phyloP scores from a whole-genome alignment of 352 stramenopile genomes.

The Pythium diclinum region DNA sequence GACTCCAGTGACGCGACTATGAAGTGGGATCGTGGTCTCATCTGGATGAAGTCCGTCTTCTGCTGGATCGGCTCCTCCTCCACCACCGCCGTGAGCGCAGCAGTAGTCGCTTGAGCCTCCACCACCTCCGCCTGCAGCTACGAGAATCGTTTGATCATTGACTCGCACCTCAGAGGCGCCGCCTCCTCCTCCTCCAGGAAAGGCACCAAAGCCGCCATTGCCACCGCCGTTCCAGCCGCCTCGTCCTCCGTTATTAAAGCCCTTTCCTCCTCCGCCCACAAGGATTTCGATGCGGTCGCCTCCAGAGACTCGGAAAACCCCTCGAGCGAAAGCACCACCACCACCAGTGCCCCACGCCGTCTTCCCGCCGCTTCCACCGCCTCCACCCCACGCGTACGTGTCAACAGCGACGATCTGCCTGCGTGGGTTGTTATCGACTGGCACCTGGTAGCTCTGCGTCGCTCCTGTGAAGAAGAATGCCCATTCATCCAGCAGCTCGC shows the following conservation, averaged over 20 bases:
- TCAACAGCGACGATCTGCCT: conserved; percentile 58
- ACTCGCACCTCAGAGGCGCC: conserved; percentile 53
- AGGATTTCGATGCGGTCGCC: conserved; percentile 51
- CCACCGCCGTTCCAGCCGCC: conserved; percentile 74
- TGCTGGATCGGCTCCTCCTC: conserved; percentile 37
- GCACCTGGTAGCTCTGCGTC: conserved; percentile 32
- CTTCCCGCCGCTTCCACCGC: conserved; percentile 54
- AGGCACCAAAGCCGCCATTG: conserved; percentile 49
- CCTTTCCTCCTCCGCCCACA: conserved; percentile 56
- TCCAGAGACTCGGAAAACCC: conserved; percentile 38
- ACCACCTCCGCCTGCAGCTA: conserved; percentile 69
- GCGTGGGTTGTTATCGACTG: conserved; percentile 22
- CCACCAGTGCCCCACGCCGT: conserved; percentile 46
- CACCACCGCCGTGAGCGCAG: conserved; percentile 69
- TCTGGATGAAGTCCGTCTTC: conserved; percentile 43
- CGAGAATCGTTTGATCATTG: conserved; percentile 44
- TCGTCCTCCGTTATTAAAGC: conserved; percentile 18
- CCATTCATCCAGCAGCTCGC: conserved; percentile 40
- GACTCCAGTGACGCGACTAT: conserved; percentile 30
- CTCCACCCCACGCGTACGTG: conserved; percentile 76
- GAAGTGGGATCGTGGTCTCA: conserved; percentile 37
- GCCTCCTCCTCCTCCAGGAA: conserved; percentile 58
- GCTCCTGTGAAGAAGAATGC: conserved; percentile 42
- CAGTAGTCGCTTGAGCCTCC: conserved; percentile 73
- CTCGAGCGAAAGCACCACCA: conserved; percentile 69